Evolutionary conservation across 768 basidiomycete genomes (phyloP).

Genomic region (Coprinopsis strossmayeri): DNA sequence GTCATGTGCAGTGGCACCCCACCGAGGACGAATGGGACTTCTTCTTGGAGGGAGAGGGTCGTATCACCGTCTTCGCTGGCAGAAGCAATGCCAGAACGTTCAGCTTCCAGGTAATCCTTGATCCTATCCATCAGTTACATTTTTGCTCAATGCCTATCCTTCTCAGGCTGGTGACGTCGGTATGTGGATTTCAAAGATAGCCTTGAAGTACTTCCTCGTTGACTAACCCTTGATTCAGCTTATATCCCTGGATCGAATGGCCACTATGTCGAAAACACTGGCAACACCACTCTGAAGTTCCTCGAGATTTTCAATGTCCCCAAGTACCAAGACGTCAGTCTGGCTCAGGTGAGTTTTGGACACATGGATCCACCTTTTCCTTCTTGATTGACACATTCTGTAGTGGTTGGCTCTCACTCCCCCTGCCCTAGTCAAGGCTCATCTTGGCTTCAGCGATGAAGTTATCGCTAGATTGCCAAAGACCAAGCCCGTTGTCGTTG

Average conservation of each 20-base stretch:
- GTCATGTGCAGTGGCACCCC: slow-evolving; percentile 60
- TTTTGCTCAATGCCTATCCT: too few species aligned
- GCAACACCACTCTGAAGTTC: slow-evolving; percentile 41
- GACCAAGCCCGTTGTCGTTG: slow-evolving; percentile 34
- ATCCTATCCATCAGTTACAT: too few species aligned
- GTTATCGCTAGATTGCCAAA: slow-evolving; percentile 30
- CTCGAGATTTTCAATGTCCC: slow-evolving; percentile 38
- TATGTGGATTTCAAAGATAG: too few species aligned
- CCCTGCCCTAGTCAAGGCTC: slow-evolving; percentile 33
- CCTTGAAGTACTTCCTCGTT: not conserved
- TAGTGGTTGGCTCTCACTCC: slow-evolving; percentile 39
- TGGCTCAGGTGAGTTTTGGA: slow-evolving; percentile 8
- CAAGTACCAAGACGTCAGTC: slow-evolving; percentile 13
- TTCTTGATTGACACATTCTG: not conserved
- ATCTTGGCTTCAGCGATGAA: slow-evolving; percentile 30
- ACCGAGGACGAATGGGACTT: slow-evolving; percentile 61
- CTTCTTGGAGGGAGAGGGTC: slow-evolving; percentile 49
- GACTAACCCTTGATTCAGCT: slow-evolving; percentile 50
- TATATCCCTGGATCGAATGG: slow-evolving; percentile 56
- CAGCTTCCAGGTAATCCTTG: slow-evolving; percentile 39
- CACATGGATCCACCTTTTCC: not conserved
- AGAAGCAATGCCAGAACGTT: slow-evolving; percentile 49
- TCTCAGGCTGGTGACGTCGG: too few species aligned
- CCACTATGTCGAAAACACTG: slow-evolving; percentile 50
- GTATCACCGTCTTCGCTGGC: slow-evolving; percentile 53